Conservation (phyloP, 345 rosid genomes). For the Melaleuca quinquenervia region DNA sequence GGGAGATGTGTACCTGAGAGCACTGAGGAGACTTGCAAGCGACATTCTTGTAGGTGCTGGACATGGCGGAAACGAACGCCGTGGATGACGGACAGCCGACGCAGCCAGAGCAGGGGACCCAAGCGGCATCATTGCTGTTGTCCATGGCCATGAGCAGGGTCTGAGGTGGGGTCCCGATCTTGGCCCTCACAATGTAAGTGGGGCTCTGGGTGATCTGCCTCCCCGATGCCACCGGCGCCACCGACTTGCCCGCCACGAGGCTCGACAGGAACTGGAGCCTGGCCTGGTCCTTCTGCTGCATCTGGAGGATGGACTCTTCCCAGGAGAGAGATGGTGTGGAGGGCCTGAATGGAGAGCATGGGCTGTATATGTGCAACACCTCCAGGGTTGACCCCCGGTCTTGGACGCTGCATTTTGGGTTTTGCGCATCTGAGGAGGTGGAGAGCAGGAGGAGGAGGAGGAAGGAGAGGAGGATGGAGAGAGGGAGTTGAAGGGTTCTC, state of each 20-base stretch:
- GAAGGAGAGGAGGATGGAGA: not conserved
- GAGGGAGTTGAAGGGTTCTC: not conserved
- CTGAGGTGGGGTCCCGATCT: slow-evolving; percentile 23
- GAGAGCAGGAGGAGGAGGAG: slow-evolving; percentile 8
- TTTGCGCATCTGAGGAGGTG: slow-evolving; percentile 13
- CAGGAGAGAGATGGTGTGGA: slow-evolving; percentile 43
- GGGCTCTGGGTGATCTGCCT: slow-evolving; percentile 21
- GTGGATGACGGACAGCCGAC: slow-evolving; percentile 38
- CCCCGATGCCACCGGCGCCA: slow-evolving; percentile 30
- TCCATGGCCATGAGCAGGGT: slow-evolving; percentile 22
- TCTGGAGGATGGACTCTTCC: slow-evolving; percentile 67
- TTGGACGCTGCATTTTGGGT: slow-evolving; percentile 30
- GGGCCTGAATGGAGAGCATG: slow-evolving; percentile 70
- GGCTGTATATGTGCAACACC: slow-evolving; percentile 68
- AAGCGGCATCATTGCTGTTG: slow-evolving; percentile 19
- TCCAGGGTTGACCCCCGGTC: slow-evolving; percentile 50
- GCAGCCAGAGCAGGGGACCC: slow-evolving; percentile 25
- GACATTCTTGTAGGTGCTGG: slow-evolving; percentile 49
- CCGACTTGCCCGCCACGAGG: slow-evolving; percentile 53
- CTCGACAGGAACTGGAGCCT: slow-evolving; percentile 64
- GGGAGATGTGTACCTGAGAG: slow-evolving; percentile 46
- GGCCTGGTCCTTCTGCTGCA: slow-evolving; percentile 58
- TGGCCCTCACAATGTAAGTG: slow-evolving; percentile 13
- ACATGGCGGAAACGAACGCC: slow-evolving; percentile 32
- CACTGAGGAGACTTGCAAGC: slow-evolving; percentile 66